Percentiles rank a stretch among this genome's conserved stretches.
phyloP scores from a whole-genome alignment of 495 filamentous ascomycete genomes.

The Aspergillus panamensis region DNA sequence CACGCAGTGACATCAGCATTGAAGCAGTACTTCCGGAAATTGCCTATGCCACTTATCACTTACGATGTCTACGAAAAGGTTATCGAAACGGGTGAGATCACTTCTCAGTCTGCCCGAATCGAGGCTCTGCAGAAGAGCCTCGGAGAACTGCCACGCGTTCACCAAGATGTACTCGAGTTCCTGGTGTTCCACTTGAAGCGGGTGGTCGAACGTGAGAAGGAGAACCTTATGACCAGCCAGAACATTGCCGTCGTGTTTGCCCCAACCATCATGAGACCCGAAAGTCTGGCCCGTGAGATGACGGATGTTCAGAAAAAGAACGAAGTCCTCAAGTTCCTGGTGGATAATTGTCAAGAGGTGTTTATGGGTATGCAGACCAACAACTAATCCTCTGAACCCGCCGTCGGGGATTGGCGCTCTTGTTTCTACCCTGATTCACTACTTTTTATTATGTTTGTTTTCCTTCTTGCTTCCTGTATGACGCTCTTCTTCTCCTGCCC shows the following conservation, averaged over 20 bases:
- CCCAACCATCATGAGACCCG: constrained; percentile 91
- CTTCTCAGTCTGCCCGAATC: constrained; percentile 49
- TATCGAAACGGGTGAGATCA: constrained; percentile 61
- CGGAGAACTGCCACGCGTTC: constrained; percentile 70
- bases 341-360: constrained; percentile 78
- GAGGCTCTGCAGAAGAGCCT: constrained; percentile 65
- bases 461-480: constrained; percentile 7
- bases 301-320: constrained; percentile 93
- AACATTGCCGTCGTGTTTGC: constrained; percentile 98
- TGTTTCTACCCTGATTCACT: background rate
- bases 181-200: constrained; percentile 90
- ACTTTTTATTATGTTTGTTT: background rate
- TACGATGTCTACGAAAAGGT: constrained; percentile 89
- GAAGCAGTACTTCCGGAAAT: constrained; percentile 96
- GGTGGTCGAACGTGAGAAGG: constrained; percentile 74
- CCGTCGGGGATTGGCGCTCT: background rate
- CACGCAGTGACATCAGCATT: constrained; percentile 92
- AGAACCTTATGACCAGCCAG: constrained; percentile 91
- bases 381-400: constrained; percentile 3
- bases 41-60: constrained; percentile 87
- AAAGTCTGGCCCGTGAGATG: constrained; percentile 88
- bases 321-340: constrained; percentile 80
- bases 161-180: constrained; percentile 87
- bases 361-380: constrained; percentile 54
- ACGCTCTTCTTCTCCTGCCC: background rate